A percentile compares a stretch with the other conserved stretches of the same genome.
Evolutionary conservation across 1,284 basidiomycete genomes (phyloP).

Genomic region (Inonotus obliquus): DNA sequence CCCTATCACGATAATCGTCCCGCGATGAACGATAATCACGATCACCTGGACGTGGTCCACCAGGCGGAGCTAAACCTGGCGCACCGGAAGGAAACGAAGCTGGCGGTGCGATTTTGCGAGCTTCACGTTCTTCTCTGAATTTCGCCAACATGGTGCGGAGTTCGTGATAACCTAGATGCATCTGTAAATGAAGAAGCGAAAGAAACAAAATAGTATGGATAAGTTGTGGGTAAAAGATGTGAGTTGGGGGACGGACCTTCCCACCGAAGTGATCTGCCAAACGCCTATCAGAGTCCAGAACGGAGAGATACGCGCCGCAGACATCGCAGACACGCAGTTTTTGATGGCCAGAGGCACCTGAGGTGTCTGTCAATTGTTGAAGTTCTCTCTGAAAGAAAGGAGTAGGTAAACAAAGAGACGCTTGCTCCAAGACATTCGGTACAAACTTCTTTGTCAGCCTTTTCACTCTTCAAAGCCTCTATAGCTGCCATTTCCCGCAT

Average conservation of each 20-base stretch:
- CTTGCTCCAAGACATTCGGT: neutral
- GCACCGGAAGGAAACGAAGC: slow-evolving; percentile 32
- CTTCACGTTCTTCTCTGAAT: slow-evolving; percentile 85
- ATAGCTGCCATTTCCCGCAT: slow-evolving; percentile 97
- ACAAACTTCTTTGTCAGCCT: slow-evolving; percentile 89
- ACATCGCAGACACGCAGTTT: slow-evolving; percentile 99
- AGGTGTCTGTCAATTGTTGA: slow-evolving; percentile 95
- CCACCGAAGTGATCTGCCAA: slow-evolving; percentile 99
- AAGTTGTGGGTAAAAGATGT: too few species aligned
- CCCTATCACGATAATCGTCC: slow-evolving; percentile 58
- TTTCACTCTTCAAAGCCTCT: slow-evolving; percentile 95
- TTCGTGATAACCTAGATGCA: slow-evolving; percentile 99
- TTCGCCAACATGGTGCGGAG: slow-evolving; percentile 89
- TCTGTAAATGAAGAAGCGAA: slow-evolving; percentile 44
- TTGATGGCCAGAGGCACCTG: slow-evolving; percentile 97
- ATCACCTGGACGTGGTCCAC: slow-evolving; percentile 26
- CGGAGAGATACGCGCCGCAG: slow-evolving; percentile 96
- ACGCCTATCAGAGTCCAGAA: slow-evolving; percentile 97
- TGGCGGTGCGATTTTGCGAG: slow-evolving; percentile 56
- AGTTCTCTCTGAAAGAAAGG: slow-evolving; percentile 70
- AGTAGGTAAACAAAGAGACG: neutral
- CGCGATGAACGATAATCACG: slow-evolving; percentile 51
- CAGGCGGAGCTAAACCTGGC: slow-evolving; percentile 33
- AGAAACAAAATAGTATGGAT: neutral
- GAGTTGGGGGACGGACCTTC: slow-evolving; percentile 59